phyloP scores from a whole-genome alignment of 495 filamentous ascomycete species.

The Recurvomyces mirabilis region DNA sequence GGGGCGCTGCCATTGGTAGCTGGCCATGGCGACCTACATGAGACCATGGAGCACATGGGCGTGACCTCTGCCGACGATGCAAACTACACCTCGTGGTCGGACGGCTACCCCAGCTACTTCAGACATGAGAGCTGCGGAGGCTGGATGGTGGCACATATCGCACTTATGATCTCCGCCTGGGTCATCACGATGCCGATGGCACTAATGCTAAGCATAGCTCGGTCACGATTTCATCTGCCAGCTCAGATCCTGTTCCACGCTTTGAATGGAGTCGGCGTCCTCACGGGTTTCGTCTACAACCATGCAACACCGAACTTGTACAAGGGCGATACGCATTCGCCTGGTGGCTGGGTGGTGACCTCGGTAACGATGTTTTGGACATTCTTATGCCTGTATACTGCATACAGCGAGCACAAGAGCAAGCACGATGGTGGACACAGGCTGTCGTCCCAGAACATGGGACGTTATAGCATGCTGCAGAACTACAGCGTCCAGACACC shows the following conservation, averaged over 20 bases:
- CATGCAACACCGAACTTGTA: constrained; percentile 78
- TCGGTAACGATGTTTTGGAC: constrained; percentile 60
- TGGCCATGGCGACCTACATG: constrained; percentile 27
- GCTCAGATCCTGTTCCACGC: constrained; percentile 66
- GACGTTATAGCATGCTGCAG: constrained; percentile 45
- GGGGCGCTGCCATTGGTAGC: constrained; percentile 26
- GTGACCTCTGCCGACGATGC: constrained; percentile 1
- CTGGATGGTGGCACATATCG: constrained; percentile 67
- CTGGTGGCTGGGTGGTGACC: constrained; percentile 77
- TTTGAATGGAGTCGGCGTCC: constrained; percentile 56
- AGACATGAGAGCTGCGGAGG: constrained; percentile 51
- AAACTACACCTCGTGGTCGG: background rate
- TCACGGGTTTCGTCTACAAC: constrained; percentile 70
- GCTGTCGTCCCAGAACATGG: constrained; percentile 3
- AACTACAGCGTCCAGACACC: too few relatives aligned
- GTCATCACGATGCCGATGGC: constrained; percentile 71
- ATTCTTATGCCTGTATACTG: constrained; percentile 43
- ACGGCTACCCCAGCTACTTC: constrained; percentile 76
- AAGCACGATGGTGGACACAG: constrained; percentile 16
- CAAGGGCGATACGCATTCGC: constrained; percentile 76
- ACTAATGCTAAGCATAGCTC: constrained; percentile 74
- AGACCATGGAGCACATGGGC: background rate
- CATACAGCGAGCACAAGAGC: constrained; percentile 25
- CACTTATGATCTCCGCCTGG: constrained; percentile 71
- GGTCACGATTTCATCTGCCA: constrained; percentile 62